Evolutionary conservation across 805 yeast species (phyloP), one percentile per base, ranked within the genome.

Genomic region (Clavispora vitiphila): DNA sequence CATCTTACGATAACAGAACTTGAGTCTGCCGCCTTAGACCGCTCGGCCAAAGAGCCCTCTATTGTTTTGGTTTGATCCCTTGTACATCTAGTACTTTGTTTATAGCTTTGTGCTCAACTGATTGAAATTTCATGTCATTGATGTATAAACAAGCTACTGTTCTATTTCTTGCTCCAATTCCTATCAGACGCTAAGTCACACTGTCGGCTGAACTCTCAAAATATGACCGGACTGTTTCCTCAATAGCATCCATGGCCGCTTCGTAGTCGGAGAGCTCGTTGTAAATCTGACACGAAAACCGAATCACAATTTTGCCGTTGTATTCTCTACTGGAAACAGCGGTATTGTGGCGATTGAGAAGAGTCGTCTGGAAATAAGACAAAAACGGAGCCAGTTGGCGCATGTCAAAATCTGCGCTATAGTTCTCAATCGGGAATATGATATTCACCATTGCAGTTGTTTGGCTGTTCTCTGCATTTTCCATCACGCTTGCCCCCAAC

Each of bases 251-350:
- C 22, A 73, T 65, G 4, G 77, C 81, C 35, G 57, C 53, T 21
- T 62, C 59, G 53, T 68, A 80, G 48, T 81, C 87, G 6, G 60
- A 61, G 10, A 73, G 47, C 31, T 78, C 82, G 43, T 76, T 72
- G 56, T 78, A 82, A 8, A 78, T 60, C 50, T 79, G 82, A 19
- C 80, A 80, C 41, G 80, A 71, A 48, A 78, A 74, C 47, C 89
- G 68, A 32, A 49, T 50, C n/a, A 38, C 46, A 8, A 46, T 25
- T 35, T 46, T 44, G 8, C 47, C 54, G 35, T 71, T 61, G 52
- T 76, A 78, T 36, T 57, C 46, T 3, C 49, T 49, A 19, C 69
- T 44, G 8, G 78, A 83, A 14, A 77, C 62, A 49, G 58, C 74
- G 1, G 81, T 71, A 14, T 69, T 67, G 26, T 34, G 23, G 9